A percentile compares a stretch with the other conserved stretches of the same genome.
These are phyloP conservation scores for Coniophora puteana DNA, from an alignment of 1,284 basidiomycete genomes.

Conservation along the genomic window DNA sequence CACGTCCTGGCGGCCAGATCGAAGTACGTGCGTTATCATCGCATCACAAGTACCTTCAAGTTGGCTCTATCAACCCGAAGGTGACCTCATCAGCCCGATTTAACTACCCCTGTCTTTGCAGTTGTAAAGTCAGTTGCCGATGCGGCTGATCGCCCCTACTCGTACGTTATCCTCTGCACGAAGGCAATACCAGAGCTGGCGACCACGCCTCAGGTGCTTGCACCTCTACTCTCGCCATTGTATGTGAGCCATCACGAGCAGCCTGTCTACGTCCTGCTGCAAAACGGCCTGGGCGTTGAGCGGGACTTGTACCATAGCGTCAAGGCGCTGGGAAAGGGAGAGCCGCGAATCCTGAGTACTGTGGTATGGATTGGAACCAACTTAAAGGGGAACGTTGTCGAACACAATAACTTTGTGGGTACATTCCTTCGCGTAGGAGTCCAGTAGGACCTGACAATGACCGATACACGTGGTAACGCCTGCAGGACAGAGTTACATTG, in stretches of 20 bases:
- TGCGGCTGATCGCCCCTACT: constrained; percentile 59
- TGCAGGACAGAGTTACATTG: constrained; percentile 46
- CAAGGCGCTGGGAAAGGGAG: constrained; percentile 35
- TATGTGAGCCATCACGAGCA: constrained; percentile 46
- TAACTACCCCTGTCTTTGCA: constrained; percentile 19
- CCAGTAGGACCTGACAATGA: no score
- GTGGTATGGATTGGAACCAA: constrained; percentile 56
- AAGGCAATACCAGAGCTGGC: constrained; percentile 72
- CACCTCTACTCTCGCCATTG: constrained; percentile 49
- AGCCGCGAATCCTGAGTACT: constrained; percentile 50
- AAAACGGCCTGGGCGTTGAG: constrained; percentile 79
- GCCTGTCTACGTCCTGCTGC: constrained; percentile 65
- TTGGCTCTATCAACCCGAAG: no score
- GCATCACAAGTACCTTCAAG: background rate
- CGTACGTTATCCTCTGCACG: constrained; percentile 66
- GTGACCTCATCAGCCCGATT: background rate
- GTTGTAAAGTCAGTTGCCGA: constrained; percentile 57
- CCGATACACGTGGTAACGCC: background rate
- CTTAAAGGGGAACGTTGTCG: constrained; percentile 41
- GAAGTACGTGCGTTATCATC: constrained; percentile 38
- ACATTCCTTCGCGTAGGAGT: background rate
- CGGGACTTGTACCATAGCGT: constrained; percentile 57
- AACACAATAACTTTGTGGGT: constrained; percentile 50
- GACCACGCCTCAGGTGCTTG: constrained; percentile 54
- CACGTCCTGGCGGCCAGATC: constrained; percentile 57